phyloP scores from a whole-genome alignment of 2,329 filamentous ascomycete species.

The Penicillium sp. region DNA sequence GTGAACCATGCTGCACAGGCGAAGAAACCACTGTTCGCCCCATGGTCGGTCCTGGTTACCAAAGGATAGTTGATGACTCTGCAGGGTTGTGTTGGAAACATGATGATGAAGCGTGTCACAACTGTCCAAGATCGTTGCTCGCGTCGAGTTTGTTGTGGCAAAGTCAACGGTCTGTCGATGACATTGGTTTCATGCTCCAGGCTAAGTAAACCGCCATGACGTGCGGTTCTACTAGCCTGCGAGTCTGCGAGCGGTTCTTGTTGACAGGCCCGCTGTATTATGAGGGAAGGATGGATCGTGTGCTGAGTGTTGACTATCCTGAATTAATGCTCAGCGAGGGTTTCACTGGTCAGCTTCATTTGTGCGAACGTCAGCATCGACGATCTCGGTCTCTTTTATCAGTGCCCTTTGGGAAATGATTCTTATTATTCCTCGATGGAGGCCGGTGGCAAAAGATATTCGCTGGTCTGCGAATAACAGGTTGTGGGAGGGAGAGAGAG shows the following conservation, averaged over 20 bases:
- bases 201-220: background rate
- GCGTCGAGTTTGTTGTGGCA: background rate
- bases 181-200: background rate
- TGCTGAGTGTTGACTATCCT: background rate
- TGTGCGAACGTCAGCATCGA: background rate
- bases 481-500: background rate
- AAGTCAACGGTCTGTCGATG: background rate
- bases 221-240: background rate
- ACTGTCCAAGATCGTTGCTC: background rate
- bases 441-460: background rate
- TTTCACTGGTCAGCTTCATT: background rate
- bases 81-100: background rate
- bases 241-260: background rate
- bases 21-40: too few relatives aligned
- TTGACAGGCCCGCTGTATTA: background rate
- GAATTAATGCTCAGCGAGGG: background rate
- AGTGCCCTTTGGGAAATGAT: background rate
- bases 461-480: background rate
- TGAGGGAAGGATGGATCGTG: background rate
- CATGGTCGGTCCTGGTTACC: too few relatives aligned
- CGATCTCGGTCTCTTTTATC: background rate
- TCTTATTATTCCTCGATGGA: background rate
- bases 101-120: background rate
- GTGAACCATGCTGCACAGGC: too few relatives aligned
- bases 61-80: too few relatives aligned